A percentile compares a stretch with the other conserved stretches of the same genome.
These are phyloP conservation scores for Leccinum broughii DNA, from an alignment of 768 basidiomycete genomes.

Conservation along the genomic window DNA sequence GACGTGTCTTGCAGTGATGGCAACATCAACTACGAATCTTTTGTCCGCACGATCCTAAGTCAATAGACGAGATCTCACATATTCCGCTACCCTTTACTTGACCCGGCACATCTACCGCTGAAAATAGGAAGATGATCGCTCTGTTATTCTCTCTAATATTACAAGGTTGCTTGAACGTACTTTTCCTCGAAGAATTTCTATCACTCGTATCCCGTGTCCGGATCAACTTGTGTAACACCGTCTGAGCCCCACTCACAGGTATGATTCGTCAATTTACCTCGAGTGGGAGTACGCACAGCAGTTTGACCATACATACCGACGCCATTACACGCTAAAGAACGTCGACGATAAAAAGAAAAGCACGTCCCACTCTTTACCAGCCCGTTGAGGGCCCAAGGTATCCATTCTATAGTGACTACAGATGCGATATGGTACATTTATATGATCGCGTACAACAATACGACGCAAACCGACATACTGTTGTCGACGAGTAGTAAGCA, in stretches of 20 bases:
- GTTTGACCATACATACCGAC: neutral
- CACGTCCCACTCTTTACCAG: slow-evolving; percentile 3
- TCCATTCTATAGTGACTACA: slow-evolving; percentile 5
- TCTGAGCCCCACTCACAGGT: neutral
- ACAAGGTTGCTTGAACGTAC: neutral
- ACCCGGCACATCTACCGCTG: slow-evolving; percentile 1
- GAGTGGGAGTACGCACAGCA: neutral
- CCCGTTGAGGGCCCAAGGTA: slow-evolving; percentile 14
- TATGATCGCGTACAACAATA: neutral
- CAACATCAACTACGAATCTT: slow-evolving; percentile 96
- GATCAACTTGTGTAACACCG: neutral
- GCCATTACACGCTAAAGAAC: neutral
- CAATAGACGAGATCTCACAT: slow-evolving; percentile 48
- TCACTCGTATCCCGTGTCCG: neutral
- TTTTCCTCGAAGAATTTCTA: neutral
- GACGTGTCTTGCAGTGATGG: slow-evolving; percentile 65
- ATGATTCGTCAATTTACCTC: neutral
- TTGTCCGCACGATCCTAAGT: slow-evolving; percentile 90
- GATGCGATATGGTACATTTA: neutral
- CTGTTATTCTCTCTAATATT: neutral
- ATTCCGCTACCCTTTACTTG: neutral
- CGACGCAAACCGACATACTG: neutral
- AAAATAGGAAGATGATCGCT: neutral
- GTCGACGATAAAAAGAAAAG: neutral
- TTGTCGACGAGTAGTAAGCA: neutral